These are phyloP conservation scores for Dunaliella primolecta DNA, from an alignment of 139 green algal genomes.

Conservation along the genomic window DNA sequence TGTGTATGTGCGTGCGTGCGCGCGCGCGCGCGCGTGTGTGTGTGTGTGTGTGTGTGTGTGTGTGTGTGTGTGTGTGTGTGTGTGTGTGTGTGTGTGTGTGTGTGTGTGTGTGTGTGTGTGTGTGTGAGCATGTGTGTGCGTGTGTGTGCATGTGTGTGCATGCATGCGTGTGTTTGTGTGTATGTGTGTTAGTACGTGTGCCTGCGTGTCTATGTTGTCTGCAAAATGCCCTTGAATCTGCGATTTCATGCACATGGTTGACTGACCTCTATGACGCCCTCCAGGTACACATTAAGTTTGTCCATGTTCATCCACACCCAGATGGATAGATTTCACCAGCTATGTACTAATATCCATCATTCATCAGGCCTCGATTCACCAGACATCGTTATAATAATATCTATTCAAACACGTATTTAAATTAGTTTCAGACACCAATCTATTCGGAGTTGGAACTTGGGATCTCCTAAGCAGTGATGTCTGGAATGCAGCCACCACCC, in stretches of 20 bases:
- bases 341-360: too few relatives aligned
- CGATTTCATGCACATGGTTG: background rate
- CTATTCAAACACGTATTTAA: background rate
- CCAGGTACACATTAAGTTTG: background rate
- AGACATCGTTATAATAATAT: too few relatives aligned
- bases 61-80: background rate
- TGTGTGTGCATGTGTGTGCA: background rate
- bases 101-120: slow-evolving; percentile 11
- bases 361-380: too few relatives aligned
- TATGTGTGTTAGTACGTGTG: background rate
- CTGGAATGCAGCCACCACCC: too few relatives aligned
- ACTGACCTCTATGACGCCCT: background rate
- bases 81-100: slow-evolving; percentile 1
- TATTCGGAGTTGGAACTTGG: too few relatives aligned
- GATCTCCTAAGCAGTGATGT: too few relatives aligned
- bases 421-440: too few relatives aligned
- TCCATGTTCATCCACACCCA: background rate
- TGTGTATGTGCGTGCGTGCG: background rate
- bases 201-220: too few relatives aligned
- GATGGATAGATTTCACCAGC: too few relatives aligned
- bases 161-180: slow-evolving; percentile 1
- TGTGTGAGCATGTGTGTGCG: background rate
- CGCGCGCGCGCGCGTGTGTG: background rate
- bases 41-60: slow-evolving; percentile 3
- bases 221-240: too few relatives aligned